Conservation (phyloP, 768 basidiomycete species). For the Auriscalpium vulgare region DNA sequence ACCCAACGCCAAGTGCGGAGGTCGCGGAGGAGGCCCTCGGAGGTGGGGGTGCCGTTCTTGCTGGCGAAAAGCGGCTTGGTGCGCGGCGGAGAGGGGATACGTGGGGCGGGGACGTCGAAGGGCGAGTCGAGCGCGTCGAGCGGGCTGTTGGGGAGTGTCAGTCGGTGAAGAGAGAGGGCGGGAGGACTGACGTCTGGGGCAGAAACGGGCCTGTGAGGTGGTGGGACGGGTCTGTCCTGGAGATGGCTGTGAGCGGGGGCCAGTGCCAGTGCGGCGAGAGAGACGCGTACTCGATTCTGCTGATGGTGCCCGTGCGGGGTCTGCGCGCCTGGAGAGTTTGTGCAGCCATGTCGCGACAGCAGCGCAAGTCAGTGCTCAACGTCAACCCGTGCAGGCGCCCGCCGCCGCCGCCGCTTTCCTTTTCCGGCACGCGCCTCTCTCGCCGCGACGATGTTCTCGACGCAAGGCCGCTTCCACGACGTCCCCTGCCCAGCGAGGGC, state of each 20-base stretch:
- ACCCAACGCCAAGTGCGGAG: conserved; percentile 59
- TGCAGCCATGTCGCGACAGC: not conserved
- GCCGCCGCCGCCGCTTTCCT: not conserved
- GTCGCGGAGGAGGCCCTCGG: conserved; percentile 42
- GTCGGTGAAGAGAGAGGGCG: not conserved
- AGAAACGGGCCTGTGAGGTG: conserved; percentile 57
- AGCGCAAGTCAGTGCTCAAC: no score
- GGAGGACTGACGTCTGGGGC: conserved; percentile 47
- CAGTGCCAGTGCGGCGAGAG: not conserved
- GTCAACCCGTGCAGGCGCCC: not conserved
- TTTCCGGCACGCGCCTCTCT: not conserved
- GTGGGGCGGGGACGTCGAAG: not conserved
- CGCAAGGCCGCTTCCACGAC: conserved; percentile 46
- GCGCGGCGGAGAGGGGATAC: not conserved
- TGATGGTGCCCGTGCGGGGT: conserved; percentile 9
- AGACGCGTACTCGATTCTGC: conserved; percentile 24
- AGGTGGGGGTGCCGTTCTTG: conserved; percentile 13
- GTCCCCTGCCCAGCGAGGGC: conserved; percentile 50
- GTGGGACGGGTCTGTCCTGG: conserved; percentile 47
- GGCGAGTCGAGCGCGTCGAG: conserved; percentile 4
- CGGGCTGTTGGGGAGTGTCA: conserved; percentile 10
- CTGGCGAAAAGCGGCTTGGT: not conserved
- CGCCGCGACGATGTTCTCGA: conserved; percentile 48
- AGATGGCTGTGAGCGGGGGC: not conserved
- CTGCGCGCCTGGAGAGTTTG: not conserved